Conservation (phyloP, 345 rosid species). For the Durio zibethinus region DNA sequence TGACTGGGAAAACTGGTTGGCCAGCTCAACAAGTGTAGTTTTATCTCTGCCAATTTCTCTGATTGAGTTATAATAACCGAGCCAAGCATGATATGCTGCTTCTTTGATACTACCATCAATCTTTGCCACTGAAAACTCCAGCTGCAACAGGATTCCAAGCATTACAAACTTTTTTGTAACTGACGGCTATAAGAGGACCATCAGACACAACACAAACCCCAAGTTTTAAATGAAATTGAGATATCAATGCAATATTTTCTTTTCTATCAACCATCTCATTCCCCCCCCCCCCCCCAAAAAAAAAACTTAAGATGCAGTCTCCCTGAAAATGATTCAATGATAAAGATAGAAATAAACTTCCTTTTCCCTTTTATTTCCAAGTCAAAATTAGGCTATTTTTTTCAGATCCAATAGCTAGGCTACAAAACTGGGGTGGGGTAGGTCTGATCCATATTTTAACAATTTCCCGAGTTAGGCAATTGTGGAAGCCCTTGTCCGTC, state of each 20-base stretch:
- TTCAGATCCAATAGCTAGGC: not conserved
- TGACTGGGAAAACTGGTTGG: conserved; percentile 64
- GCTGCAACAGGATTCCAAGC: conserved; percentile 38
- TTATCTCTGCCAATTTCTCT: conserved; percentile 83
- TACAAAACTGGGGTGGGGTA: not conserved
- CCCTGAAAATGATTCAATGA: not conserved
- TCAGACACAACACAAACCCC: not conserved
- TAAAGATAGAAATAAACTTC: not conserved
- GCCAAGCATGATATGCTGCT: conserved; percentile 97
- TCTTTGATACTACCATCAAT: conserved; percentile 79
- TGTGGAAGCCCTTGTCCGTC: not conserved
- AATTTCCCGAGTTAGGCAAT: not conserved
- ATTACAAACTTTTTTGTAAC: not conserved
- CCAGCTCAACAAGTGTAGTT: conserved; percentile 78
- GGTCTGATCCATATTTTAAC: not conserved
- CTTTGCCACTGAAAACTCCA: conserved; percentile 60
- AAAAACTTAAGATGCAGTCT: not conserved
- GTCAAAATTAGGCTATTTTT: not conserved
- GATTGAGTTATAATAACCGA: conserved; percentile 87
- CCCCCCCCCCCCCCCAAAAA: not conserved
- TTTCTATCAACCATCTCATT: too few species aligned
- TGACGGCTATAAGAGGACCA: not conserved
- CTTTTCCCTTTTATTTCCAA: not conserved
- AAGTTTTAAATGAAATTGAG: not conserved
- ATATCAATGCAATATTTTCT: not conserved